These are phyloP conservation scores for Lactuca sativa DNA, from an alignment of 129 eudicot genomes.

Conservation along the genomic window DNA sequence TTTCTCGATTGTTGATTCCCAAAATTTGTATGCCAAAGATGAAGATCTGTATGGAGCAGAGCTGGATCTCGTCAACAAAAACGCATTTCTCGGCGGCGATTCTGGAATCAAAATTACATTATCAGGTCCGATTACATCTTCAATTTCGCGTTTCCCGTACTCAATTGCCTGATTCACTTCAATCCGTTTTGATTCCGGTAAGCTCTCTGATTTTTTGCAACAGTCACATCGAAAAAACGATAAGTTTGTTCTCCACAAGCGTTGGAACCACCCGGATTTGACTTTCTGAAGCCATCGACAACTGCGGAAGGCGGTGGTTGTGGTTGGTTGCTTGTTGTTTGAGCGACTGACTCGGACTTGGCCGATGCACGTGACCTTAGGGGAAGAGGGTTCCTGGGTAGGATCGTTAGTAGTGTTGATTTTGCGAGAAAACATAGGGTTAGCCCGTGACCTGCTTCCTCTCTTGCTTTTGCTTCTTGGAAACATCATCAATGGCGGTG, in stretches of 20 bases:
- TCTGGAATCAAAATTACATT: slow-evolving; percentile 1
- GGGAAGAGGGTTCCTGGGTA: slow-evolving; percentile 73
- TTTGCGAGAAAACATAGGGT: slow-evolving; percentile 42
- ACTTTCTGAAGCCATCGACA: slow-evolving; percentile 17
- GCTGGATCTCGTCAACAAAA: slow-evolving; percentile 69
- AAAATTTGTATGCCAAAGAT: slow-evolving; percentile 39
- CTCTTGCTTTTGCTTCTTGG: slow-evolving; percentile 58
- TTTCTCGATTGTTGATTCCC: slow-evolving; percentile 33
- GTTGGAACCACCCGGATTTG: slow-evolving; percentile 23
- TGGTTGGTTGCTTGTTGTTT: slow-evolving; percentile 21
- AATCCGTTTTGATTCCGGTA: slow-evolving; percentile 21
- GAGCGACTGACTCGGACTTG: slow-evolving; percentile 65
- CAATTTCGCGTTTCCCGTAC: not conserved
- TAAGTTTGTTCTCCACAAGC: slow-evolving; percentile 27
- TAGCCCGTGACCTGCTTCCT: slow-evolving; percentile 53
- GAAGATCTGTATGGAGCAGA: slow-evolving; percentile 79
- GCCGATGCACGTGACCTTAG: slow-evolving; percentile 94
- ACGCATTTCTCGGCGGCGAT: slow-evolving; percentile 56
- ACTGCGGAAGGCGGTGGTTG: slow-evolving; percentile 16
- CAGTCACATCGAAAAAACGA: slow-evolving; percentile 38
- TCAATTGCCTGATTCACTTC: slow-evolving; percentile 11
- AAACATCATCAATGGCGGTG: slow-evolving; percentile 66
- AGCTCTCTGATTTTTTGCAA: slow-evolving; percentile 28
- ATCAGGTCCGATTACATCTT: slow-evolving; percentile 12
- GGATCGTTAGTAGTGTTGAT: slow-evolving; percentile 21